Conservation (phyloP, 192 early-diverging fungal species). For the Linderina pennispora region DNA sequence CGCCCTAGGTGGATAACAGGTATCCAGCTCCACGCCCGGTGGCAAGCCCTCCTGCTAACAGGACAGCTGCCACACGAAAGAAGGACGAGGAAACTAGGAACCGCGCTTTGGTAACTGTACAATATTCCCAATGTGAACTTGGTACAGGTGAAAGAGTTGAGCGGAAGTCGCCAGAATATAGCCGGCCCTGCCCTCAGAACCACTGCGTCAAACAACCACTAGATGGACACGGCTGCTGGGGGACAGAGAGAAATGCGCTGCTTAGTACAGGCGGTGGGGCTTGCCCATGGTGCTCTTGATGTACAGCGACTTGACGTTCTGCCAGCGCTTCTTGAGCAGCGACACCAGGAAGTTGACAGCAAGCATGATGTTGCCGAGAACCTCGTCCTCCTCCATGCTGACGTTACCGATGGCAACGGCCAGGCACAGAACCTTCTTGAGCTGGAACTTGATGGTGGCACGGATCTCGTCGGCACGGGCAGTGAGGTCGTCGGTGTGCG, state of each 20-base stretch:
- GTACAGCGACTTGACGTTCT: constrained; percentile 97
- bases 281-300: constrained; percentile 98
- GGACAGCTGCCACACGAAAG: neutral
- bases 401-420: constrained; percentile 96
- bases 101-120: constrained; percentile 35
- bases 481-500: constrained; percentile 78
- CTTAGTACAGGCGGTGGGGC: constrained; percentile 82
- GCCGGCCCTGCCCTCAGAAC: no score
- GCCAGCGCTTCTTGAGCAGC: constrained; percentile 98
- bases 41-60: neutral
- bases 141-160: no score
- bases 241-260: constrained; percentile 10
- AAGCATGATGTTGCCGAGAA: constrained; percentile 95
- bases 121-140: constrained; percentile 5
- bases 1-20: neutral
- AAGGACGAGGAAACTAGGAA: constrained; percentile 1
- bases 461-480: constrained; percentile 91
- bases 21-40: neutral
- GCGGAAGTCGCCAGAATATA: no score
- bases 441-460: constrained; percentile 98
- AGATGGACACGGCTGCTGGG: constrained; percentile 3
- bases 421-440: constrained; percentile 98
- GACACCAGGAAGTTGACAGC: constrained; percentile 98
- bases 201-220: neutral
- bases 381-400: constrained; percentile 90